phyloP scores from a whole-genome alignment of 768 basidiomycete species.

The Boletus fagicola region DNA sequence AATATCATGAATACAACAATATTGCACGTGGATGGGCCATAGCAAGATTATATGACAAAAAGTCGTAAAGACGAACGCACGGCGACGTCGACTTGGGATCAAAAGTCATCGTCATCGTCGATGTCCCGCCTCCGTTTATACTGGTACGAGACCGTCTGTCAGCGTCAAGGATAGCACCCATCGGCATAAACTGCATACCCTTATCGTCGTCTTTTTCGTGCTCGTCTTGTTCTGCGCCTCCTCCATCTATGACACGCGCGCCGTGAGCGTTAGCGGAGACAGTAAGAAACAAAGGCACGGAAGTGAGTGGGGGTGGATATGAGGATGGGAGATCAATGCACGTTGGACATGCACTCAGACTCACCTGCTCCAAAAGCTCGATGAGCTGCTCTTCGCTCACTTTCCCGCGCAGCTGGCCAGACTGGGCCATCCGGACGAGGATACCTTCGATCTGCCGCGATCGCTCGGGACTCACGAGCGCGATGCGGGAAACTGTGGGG shows the following conservation, averaged over 20 bases:
- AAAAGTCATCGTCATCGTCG: conserved; percentile 63
- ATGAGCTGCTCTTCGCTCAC: conserved; percentile 83
- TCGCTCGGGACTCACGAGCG: conserved; percentile 80
- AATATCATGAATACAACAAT: conserved; percentile 3
- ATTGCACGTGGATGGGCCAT: not conserved
- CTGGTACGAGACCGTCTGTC: conserved; percentile 30
- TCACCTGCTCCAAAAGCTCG: conserved; percentile 80
- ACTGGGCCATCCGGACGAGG: conserved; percentile 78
- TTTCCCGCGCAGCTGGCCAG: conserved; percentile 72
- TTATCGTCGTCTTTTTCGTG: conserved; percentile 57
- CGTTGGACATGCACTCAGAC: not conserved
- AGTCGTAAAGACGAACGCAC: not conserved
- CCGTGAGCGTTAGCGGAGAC: conserved; percentile 16
- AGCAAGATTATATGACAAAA: not conserved
- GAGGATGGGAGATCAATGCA: not conserved
- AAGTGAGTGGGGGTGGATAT: not conserved
- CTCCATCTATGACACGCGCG: conserved; percentile 46
- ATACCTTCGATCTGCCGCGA: conserved; percentile 79
- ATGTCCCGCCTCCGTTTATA: conserved; percentile 65
- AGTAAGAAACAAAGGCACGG: not conserved
- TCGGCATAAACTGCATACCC: conserved; percentile 36
- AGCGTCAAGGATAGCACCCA: not conserved
- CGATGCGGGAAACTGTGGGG: conserved; percentile 77
- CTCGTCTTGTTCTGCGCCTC: conserved; percentile 48
- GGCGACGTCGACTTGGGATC: conserved; percentile 1